Evolutionary conservation across 805 yeast genomes (phyloP).

Genomic region (Nakazawaea ambrosiae): DNA sequence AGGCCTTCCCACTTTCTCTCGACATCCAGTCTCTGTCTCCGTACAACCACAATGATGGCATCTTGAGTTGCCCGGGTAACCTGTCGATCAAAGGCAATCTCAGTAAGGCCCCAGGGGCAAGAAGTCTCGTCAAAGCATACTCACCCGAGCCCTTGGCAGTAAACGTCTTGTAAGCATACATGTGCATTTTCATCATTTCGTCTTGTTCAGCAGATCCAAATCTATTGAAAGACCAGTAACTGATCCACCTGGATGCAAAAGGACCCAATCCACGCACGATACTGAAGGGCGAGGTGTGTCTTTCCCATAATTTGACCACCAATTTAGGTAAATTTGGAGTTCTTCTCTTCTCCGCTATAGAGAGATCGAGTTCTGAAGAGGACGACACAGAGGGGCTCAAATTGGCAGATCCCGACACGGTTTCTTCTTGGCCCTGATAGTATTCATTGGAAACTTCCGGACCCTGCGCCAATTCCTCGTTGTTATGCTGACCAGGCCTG

Average conservation of each 20-base stretch:
- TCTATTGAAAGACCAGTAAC: conserved; percentile 50
- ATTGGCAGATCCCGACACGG: conserved; percentile 5
- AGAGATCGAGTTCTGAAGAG: conserved; percentile 14
- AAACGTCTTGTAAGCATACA: conserved; percentile 46
- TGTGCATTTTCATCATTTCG: conserved; percentile 36
- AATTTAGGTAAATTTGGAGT: conserved; percentile 26
- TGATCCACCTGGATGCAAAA: conserved; percentile 40
- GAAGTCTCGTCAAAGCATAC: conserved; percentile 50
- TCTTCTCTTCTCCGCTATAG: conserved; percentile 6
- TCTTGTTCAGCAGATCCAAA: conserved; percentile 23
- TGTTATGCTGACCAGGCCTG: conserved; percentile 3
- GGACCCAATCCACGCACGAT: conserved; percentile 47
- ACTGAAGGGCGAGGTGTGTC: conserved; percentile 48
- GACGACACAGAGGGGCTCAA: conserved; percentile 8
- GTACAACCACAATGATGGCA: conserved; percentile 53
- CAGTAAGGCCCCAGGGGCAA: conserved; percentile 53
- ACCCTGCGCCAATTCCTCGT: conserved; percentile 4
- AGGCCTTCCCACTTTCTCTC: conserved; percentile 46
- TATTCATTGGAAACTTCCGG: conserved; percentile 16
- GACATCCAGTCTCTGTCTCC: conserved; percentile 75
- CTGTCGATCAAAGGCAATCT: conserved; percentile 52
- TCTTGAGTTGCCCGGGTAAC: conserved; percentile 28
- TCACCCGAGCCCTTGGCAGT: conserved; percentile 58
- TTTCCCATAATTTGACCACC: conserved; percentile 43
- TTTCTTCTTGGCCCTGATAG: conserved; percentile 15